Percentiles rank a stretch among this genome's conserved stretches.
Conservation (phyloP, 192 early-diverging fungal genomes). For the Geranomyces variabilis region DNA sequence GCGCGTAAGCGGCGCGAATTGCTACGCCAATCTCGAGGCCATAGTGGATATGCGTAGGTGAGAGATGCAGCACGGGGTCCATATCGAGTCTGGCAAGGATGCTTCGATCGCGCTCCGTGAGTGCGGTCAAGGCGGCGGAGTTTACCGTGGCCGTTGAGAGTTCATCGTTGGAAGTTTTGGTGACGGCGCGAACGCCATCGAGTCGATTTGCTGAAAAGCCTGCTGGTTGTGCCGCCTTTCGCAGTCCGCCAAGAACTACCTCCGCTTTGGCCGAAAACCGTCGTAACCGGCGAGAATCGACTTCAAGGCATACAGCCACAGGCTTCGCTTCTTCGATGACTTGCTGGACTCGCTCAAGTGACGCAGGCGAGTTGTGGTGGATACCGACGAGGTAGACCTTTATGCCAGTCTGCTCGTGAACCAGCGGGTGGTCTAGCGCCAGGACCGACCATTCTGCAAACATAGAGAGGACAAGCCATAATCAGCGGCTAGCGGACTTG, state of each 20-base stretch:
- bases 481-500: background rate
- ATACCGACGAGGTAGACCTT: conserved; percentile 26
- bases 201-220: background rate
- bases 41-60: conserved; percentile 14
- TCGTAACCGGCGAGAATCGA: conserved; percentile 10
- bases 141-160: background rate
- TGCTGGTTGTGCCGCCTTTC: background rate
- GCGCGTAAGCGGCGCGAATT: conserved; percentile 8
- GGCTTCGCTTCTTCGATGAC: conserved; percentile 28
- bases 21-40: conserved; percentile 30
- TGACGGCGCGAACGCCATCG: background rate
- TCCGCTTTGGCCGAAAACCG: conserved; percentile 22
- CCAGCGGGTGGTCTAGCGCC: conserved; percentile 25
- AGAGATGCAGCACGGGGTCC: conserved; percentile 20
- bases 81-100: conserved; percentile 12
- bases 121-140: background rate
- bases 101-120: conserved; percentile 15
- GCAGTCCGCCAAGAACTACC: background rate
- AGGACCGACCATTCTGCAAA: conserved; percentile 23
- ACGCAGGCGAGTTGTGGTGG: conserved; percentile 33
- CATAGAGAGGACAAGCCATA: background rate
- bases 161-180: background rate
- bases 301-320: conserved; percentile 27
- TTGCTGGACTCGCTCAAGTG: conserved; percentile 23
- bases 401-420: conserved; percentile 29